Evolutionary conservation across 441 rosid species (phyloP).

Genomic region (Pelargonium citronellum): DNA sequence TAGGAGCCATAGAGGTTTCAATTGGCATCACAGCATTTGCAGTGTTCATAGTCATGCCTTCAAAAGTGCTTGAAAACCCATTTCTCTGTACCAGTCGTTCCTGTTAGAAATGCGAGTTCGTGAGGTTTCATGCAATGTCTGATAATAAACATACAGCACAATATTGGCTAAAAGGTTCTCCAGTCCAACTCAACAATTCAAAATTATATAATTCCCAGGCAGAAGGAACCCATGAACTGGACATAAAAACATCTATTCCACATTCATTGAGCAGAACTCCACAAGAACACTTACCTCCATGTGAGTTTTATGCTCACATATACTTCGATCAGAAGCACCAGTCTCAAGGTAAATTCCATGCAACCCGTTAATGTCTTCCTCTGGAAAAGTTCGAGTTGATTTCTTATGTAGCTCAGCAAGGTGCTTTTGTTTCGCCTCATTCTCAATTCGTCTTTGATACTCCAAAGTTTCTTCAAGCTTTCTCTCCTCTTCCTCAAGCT

Average conservation of each 20-base stretch:
- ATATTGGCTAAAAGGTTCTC: no score
- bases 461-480: slow-evolving; percentile 81
- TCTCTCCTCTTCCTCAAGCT: slow-evolving; percentile 84
- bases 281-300: background rate
- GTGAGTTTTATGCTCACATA: no score
- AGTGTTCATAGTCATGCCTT: slow-evolving; percentile 20
- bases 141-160: no score
- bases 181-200: background rate
- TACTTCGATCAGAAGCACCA: slow-evolving; percentile 6
- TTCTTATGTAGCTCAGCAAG: slow-evolving; percentile 74
- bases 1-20: slow-evolving; percentile 16
- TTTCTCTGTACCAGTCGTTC: slow-evolving; percentile 27
- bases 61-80: slow-evolving; percentile 29
- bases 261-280: background rate
- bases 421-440: slow-evolving; percentile 83
- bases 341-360: slow-evolving; percentile 29
- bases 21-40: slow-evolving; percentile 19
- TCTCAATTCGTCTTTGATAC: slow-evolving; percentile 82
- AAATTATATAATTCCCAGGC: background rate
- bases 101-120: slow-evolving; percentile 24
- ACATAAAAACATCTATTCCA: background rate
- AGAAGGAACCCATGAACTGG: slow-evolving; percentile 9
- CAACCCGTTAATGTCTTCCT: slow-evolving; percentile 26
- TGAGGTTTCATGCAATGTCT: slow-evolving; percentile 7
- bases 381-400: slow-evolving; percentile 32